A percentile compares a stretch with the other conserved stretches of the same genome.
Conservation (phyloP, 495 filamentous ascomycete species). For the Extremus antarcticus region DNA sequence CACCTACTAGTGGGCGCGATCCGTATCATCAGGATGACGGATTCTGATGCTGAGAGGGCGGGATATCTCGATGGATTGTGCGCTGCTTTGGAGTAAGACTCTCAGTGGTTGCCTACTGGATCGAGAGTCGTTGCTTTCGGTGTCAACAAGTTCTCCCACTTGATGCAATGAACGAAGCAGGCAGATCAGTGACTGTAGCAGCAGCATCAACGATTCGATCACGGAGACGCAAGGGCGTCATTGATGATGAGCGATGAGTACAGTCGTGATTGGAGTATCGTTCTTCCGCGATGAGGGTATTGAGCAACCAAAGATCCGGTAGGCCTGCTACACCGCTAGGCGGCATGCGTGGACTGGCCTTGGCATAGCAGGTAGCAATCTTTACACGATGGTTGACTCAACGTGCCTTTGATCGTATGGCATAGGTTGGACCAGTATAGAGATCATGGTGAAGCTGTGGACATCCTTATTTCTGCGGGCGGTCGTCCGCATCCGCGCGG, state of each 20-base stretch:
- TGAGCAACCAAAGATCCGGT: background rate
- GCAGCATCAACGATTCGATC: no score
- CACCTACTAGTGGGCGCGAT: background rate
- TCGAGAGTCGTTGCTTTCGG: no score
- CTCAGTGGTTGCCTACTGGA: no score
- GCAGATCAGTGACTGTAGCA: no score
- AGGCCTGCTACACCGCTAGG: background rate
- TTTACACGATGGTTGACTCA: background rate
- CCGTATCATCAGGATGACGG: background rate
- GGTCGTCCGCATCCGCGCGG: no score
- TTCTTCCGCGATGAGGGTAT: background rate
- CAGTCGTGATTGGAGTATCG: background rate
- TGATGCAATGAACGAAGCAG: no score
- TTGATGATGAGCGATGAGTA: no score
- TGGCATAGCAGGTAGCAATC: background rate
- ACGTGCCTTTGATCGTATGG: no score
- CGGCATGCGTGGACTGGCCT: background rate
- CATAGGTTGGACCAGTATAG: no score
- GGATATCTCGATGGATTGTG: background rate
- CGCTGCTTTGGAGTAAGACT: background rate
- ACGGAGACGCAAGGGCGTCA: background rate
- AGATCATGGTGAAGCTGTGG: no score
- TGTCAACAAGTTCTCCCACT: no score
- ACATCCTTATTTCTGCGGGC: no score
- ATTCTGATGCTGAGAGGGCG: background rate